Base-by-base conservation (phyloP, 768 basidiomycete species). In the Asterophora parasitica region DNA sequence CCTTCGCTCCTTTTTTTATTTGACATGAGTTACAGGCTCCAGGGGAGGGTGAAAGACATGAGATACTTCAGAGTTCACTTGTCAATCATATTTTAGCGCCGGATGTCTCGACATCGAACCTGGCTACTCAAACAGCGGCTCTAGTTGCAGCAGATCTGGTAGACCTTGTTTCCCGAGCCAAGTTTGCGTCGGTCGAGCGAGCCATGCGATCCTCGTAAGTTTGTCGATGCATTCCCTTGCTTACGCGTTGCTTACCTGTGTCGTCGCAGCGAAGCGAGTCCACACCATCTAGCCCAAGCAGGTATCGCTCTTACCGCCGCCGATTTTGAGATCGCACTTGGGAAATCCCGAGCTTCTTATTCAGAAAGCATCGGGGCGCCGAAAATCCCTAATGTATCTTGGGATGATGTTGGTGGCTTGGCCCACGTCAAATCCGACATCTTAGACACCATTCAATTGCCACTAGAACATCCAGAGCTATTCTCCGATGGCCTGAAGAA, bases 341-440 rank as follows among this genome's bases (percentile, higher is more conserved):
- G 74, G 10, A 78, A 82, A 51, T 86, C 88, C 10, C 74, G 92
- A 45, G 68, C 78, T 8, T 78, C 86, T 0, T 94, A 94, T 64
- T 87, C 90, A 7, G 90, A 93, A 61, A 91, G 79, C 59, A 95
- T 98, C 50, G 95, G 94, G n/a, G 92, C 92, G 19, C 96, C 96
- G 0, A 93, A 88, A 56, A 99, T 99, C 30, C 96, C 96, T 1
- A 86, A 77, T 53, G 93, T 99, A 0, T 78, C 86, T 0, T 99
- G 96, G 96, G 92, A 97, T 63, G 96, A 99, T 62, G 87, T 99
- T 10, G 96, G 96, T 20, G 96, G 96, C 4, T 70, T 99, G 9
- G 83, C 82, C 2, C 69, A 75, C 50, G 91, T 96, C 49, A 98
- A 97, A 63, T 66, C 79, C 31, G 95, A 97, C 57, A 97, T 99